These are phyloP conservation scores for Globisporangium megalacanthum DNA, from an alignment of 352 stramenopile genomes.

Conservation along the genomic window DNA sequence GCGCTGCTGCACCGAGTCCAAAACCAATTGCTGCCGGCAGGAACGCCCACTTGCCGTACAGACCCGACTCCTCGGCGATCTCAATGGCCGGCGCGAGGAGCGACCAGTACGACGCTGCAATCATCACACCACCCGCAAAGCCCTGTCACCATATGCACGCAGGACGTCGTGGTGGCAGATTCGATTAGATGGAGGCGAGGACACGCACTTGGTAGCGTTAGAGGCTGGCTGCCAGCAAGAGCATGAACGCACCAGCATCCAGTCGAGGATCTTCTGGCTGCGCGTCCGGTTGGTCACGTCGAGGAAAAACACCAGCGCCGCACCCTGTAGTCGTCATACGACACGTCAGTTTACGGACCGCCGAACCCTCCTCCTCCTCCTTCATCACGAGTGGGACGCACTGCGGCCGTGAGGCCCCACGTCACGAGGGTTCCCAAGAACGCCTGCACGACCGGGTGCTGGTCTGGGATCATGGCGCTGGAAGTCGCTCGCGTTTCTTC, in stretches of 20 bases:
- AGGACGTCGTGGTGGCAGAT: no score
- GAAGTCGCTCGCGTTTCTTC: not conserved
- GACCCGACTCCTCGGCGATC: slow-evolving; percentile 71
- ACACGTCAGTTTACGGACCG: no score
- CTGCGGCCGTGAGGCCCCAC: slow-evolving; percentile 76
- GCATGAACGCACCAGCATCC: slow-evolving; percentile 47
- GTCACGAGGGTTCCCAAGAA: slow-evolving; percentile 80
- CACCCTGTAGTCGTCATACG: slow-evolving; percentile 26
- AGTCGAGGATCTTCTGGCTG: slow-evolving; percentile 81
- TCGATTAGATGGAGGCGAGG: no score
- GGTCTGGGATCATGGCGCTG: slow-evolving; percentile 59
- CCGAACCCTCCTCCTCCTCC: no score
- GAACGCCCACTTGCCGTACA: slow-evolving; percentile 82
- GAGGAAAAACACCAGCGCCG: slow-evolving; percentile 77
- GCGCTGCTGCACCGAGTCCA: slow-evolving; percentile 56
- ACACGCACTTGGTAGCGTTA: no score
- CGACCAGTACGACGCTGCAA: slow-evolving; percentile 88
- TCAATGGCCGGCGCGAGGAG: slow-evolving; percentile 83
- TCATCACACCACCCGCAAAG: slow-evolving; percentile 89
- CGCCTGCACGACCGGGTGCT: slow-evolving; percentile 72
- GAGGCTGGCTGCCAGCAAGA: not conserved
- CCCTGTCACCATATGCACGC: no score
- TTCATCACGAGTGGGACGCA: slow-evolving; percentile 15
- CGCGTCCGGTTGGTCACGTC: slow-evolving; percentile 67
- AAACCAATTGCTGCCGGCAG: slow-evolving; percentile 83